Conservation (phyloP, 164 flowering plant genomes). For the Vitis vinifera region ASM3070453v1 NC_081814.1:22957501-22958000, state of each 20-base stretch:
- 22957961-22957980: conserved; percentile 98
- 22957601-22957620: too few species aligned
- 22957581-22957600: too few species aligned
- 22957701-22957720: neutral
- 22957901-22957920: conserved; percentile 20
- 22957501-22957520: too few species aligned
- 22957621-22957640: too few species aligned
- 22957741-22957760: neutral
- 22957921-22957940: conserved; percentile 75
- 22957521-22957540: too few species aligned
- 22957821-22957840: conserved; percentile 25
- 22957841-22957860: neutral
- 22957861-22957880: neutral
- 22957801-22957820: conserved; percentile 1
- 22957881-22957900: too few species aligned
- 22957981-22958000: conserved; percentile 94
- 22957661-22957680: too few species aligned
- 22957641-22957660: too few species aligned
- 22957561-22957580: too few species aligned
- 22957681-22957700: neutral
- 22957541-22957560: too few species aligned
- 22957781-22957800: conserved; percentile 3
- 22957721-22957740: conserved; percentile 2
- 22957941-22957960: conserved; percentile 87
- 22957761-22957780: neutral